Evolutionary conservation across 768 basidiomycete species (phyloP).

Genomic region (Suillus cothurnatus): DNA sequence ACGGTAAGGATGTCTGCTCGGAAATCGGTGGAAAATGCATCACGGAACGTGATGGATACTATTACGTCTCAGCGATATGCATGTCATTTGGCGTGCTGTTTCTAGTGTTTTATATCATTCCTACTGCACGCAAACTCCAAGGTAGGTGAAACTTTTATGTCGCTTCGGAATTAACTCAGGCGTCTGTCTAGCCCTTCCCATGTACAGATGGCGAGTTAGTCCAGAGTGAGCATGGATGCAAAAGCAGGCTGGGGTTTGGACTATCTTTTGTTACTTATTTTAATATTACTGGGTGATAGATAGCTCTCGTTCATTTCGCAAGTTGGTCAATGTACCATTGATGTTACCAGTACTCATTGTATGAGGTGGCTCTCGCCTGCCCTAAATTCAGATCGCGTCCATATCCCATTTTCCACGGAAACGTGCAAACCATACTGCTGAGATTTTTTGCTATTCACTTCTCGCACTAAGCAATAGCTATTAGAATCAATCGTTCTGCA

Average conservation of each 20-base stretch:
- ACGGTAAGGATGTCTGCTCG: constrained; percentile 79
- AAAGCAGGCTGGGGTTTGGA: neutral
- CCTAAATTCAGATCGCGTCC: constrained; percentile 29
- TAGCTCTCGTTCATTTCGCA: neutral
- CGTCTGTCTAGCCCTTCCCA: constrained; percentile 55
- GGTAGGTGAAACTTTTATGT: constrained; percentile 47
- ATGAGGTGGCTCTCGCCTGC: constrained; percentile 27
- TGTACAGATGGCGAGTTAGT: constrained; percentile 72
- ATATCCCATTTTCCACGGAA: constrained; percentile 28
- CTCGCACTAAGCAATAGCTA: constrained; percentile 18
- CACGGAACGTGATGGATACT: constrained; percentile 91
- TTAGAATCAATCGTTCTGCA: constrained; percentile 9
- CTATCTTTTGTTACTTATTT: neutral
- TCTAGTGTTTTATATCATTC: constrained; percentile 76
- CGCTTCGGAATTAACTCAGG: neutral
- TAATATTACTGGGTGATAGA: constrained; percentile 2
- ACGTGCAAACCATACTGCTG: constrained; percentile 19
- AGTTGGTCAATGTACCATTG: neutral
- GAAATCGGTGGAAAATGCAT: constrained; percentile 79
- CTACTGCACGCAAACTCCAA: constrained; percentile 85
- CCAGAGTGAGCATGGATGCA: constrained; percentile 18
- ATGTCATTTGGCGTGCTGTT: constrained; percentile 73
- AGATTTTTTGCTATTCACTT: constrained; percentile 20
- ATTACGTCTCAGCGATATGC: constrained; percentile 80
- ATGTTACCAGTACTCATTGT: neutral